Conservation (phyloP, 169 alveolate genomes). For the Plasmodium billcollinsi region DNA sequence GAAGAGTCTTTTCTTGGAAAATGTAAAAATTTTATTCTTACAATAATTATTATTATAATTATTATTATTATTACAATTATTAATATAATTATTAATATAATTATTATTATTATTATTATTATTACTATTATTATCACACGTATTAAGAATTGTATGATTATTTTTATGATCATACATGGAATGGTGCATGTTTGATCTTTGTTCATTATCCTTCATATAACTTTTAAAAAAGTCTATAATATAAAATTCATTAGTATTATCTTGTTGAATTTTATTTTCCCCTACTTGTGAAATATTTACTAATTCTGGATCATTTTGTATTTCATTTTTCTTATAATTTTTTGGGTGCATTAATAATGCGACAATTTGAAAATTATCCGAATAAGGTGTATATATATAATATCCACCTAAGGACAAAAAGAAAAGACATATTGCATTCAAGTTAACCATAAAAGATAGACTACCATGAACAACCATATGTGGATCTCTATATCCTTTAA, state of each 20-base stretch:
- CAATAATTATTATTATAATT: not conserved
- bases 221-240: constrained; percentile 3
- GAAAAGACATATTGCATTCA: constrained; percentile 86
- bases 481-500: constrained; percentile 85
- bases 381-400: constrained; percentile 85
- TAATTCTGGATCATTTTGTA: not conserved
- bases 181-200: not conserved
- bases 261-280: not conserved
- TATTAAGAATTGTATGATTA: not conserved
- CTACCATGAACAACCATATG: constrained; percentile 91
- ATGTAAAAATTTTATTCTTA: not conserved
- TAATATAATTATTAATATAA: not conserved
- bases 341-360: constrained; percentile 74
- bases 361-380: constrained; percentile 88
- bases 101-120: not conserved
- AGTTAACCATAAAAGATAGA: constrained; percentile 89
- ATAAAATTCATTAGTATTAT: not conserved
- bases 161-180: not conserved
- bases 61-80: not conserved
- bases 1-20: not conserved
- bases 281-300: not conserved
- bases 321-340: not conserved
- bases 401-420: constrained; percentile 86
- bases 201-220: not conserved
- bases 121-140: not conserved